phyloP scores from a whole-genome alignment of 441 rosid genomes.

The Cnidoscolus chayamansa region DNA sequence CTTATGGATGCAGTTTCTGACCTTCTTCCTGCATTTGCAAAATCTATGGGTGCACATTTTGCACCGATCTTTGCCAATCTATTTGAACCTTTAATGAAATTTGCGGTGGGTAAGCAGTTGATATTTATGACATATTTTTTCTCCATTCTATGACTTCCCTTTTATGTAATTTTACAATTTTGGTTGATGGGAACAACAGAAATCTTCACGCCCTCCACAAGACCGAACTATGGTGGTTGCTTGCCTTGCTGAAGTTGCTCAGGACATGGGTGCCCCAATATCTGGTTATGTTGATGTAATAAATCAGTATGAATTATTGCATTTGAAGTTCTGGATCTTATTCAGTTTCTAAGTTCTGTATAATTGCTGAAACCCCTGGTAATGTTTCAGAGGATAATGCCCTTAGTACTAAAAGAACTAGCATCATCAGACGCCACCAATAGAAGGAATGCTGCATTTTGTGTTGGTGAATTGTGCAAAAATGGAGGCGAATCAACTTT shows the following conservation, averaged over 20 bases:
- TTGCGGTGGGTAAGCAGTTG: conserved; percentile 56
- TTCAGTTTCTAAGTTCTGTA: conserved; percentile 22
- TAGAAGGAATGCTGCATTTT: conserved; percentile 98
- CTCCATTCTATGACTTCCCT: conserved; percentile 8
- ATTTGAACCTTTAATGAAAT: conserved; percentile 95
- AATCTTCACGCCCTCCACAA: conserved; percentile 77
- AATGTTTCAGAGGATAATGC: conserved; percentile 78
- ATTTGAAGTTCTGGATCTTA: conserved; percentile 2
- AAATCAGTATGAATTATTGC: conserved; percentile 17
- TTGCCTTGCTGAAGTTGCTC: conserved; percentile 98
- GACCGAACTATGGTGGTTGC: conserved; percentile 99
- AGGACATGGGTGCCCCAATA: conserved; percentile 91
- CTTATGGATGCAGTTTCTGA: conserved; percentile 99
- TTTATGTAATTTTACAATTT: conserved; percentile 27
- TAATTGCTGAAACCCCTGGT: conserved; percentile 21
- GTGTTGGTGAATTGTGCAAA: conserved; percentile 92
- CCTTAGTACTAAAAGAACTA: conserved; percentile 84
- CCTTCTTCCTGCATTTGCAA: conserved; percentile 97
- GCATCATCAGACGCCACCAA: conserved; percentile 84
- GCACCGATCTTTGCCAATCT: conserved; percentile 77
- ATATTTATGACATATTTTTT: conserved; percentile 7
- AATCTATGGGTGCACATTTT: conserved; percentile 91
- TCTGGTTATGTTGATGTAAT: conserved; percentile 82
- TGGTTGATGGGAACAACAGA: conserved; percentile 49
- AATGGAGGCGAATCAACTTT: conserved; percentile 84